Conservation (phyloP, 139 green algal species). For the Chlorella sorokiniana region DNA sequence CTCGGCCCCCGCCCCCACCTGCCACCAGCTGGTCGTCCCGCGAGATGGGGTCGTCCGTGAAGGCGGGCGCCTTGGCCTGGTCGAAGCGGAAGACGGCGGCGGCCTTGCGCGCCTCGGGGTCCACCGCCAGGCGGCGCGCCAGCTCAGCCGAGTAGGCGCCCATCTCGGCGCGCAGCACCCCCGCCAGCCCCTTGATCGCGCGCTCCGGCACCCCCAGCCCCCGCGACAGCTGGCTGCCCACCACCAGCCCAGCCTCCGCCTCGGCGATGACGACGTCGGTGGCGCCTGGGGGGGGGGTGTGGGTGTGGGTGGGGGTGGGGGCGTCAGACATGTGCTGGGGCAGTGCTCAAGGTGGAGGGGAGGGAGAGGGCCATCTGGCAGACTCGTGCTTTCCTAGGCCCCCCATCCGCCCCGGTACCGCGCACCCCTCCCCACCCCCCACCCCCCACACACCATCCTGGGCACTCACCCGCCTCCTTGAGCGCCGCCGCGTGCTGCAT, state of each 20-base stretch:
- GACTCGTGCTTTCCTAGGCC: background rate
- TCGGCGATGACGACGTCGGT: conserved; percentile 65
- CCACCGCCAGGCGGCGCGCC: background rate
- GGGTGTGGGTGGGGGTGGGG: conserved; percentile 68
- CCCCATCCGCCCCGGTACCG: background rate
- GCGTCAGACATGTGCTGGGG: conserved; percentile 55
- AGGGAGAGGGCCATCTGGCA: background rate
- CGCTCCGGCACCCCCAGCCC: conserved; percentile 39
- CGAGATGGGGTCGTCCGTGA: conserved; percentile 17
- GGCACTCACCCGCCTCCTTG: conserved; percentile 73
- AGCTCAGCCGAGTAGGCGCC: background rate
- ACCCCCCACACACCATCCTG: conserved; percentile 50
- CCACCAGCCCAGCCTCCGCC: conserved; percentile 71
- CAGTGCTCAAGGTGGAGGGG: conserved; percentile 9
- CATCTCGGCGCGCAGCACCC: conserved; percentile 46
- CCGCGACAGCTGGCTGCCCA: conserved; percentile 62
- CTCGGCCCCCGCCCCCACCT: background rate
- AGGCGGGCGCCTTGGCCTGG: conserved; percentile 13
- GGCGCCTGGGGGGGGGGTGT: conserved; percentile 59
- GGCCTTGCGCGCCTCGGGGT: background rate
- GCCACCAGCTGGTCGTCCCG: background rate
- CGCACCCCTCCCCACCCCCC: background rate
- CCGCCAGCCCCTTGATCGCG: conserved; percentile 35
- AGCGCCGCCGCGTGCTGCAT: conserved; percentile 79
- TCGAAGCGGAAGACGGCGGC: conserved; percentile 24